These are phyloP conservation scores for Fusarium marasasianum DNA, from an alignment of 2,329 filamentous ascomycete species.

Conservation along the genomic window DNA sequence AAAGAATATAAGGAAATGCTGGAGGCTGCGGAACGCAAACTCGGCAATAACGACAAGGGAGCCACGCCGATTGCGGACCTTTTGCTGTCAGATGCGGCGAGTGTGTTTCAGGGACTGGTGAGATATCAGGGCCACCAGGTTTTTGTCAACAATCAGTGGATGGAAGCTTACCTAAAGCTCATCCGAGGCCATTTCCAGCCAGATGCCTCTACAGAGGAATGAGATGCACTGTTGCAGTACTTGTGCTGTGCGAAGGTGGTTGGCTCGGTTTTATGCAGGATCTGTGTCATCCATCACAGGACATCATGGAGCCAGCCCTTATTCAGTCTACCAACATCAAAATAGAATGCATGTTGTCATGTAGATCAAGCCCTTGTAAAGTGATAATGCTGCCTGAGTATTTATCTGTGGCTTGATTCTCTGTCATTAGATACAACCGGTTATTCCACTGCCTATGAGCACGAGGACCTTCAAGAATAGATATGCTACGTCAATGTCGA, in stretches of 20 bases:
- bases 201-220: neutral
- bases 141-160: neutral
- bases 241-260: neutral
- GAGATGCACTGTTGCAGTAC: neutral
- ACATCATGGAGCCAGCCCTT: neutral
- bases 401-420: neutral
- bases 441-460: neutral
- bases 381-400: accelerated
- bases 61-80: neutral
- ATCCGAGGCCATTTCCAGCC: neutral
- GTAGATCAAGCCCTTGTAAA: no score
- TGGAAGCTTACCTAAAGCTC: neutral
- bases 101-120: neutral
- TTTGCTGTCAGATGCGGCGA: neutral
- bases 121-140: neutral
- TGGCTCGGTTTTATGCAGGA: neutral
- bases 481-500: neutral
- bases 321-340: neutral
- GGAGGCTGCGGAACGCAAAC: no score
- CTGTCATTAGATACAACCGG: neutral
- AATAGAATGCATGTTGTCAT: no score
- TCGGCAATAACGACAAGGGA: neutral
- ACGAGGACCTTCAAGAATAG: no score
- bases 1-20: neutral
- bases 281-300: neutral